phyloP scores from a whole-genome alignment of 2,329 filamentous ascomycete species.

The Venturia effusa region DNA sequence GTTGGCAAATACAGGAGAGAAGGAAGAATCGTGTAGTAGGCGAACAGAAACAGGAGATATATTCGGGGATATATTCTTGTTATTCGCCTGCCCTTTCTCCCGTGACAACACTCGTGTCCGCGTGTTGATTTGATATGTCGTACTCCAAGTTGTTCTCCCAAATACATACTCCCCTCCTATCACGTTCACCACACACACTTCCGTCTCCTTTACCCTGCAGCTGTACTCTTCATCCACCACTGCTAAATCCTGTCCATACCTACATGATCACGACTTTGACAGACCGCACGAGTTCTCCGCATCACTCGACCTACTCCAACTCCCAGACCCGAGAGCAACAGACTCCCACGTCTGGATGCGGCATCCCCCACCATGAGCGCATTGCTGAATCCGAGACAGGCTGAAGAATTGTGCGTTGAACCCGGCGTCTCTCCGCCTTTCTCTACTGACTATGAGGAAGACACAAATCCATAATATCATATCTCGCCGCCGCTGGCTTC shows the following conservation, averaged over 20 bases:
- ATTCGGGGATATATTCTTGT: neutral
- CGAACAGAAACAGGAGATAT: neutral
- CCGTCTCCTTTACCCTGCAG: neutral
- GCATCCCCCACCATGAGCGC: slow-evolving; percentile 5
- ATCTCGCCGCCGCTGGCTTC: slow-evolving; percentile 65
- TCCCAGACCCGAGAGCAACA: neutral
- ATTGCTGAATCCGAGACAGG: slow-evolving; percentile 60
- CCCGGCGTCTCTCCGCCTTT: neutral
- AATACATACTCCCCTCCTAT: neutral
- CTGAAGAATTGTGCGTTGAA: slow-evolving; percentile 68
- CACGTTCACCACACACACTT: neutral
- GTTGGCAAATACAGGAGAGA: neutral
- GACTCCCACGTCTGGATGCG: neutral
- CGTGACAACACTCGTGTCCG: neutral
- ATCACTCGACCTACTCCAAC: neutral
- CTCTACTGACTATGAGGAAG: slow-evolving; percentile 34
- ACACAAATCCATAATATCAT: slow-evolving; percentile 89
- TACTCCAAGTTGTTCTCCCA: no score
- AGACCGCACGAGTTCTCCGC: neutral
- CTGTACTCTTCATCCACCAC: neutral
- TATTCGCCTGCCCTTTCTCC: neutral
- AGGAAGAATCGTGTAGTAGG: no score
- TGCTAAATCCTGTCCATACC: neutral
- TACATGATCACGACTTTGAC: neutral
- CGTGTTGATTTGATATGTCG: no score